These are phyloP conservation scores for Tranzscheliella williamsii DNA, from an alignment of 1,284 basidiomycete genomes.

Conservation along the genomic window DNA sequence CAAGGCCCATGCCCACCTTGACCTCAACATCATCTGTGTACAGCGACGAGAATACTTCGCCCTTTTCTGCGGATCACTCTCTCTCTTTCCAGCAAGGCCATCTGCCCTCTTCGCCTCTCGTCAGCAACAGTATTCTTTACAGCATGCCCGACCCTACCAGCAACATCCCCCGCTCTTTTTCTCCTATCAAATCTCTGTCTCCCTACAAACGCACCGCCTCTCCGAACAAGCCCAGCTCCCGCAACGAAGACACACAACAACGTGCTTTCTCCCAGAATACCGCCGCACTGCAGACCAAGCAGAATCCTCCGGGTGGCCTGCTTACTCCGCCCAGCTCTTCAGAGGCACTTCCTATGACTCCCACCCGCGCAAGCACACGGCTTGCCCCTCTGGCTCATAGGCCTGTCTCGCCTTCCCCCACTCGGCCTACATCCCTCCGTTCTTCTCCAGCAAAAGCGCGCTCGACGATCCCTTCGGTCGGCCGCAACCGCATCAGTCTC, in stretches of 20 bases:
- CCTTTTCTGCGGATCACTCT: constrained; percentile 8
- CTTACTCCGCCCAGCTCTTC: constrained; percentile 31
- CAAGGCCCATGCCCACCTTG: too few relatives aligned
- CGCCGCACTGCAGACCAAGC: constrained; percentile 11
- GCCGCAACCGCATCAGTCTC: too few relatives aligned
- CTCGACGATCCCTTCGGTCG: too few relatives aligned
- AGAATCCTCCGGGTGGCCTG: constrained; percentile 23
- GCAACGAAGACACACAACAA: neutral
- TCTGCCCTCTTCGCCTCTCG: constrained; percentile 18
- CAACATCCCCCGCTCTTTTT: constrained; percentile 5
- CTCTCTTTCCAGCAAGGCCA: constrained; percentile 8
- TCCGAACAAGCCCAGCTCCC: constrained; percentile 26
- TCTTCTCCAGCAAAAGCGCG: neutral
- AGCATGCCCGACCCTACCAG: constrained; percentile 32
- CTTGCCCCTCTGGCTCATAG: constrained; percentile 14
- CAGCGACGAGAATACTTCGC: constrained; percentile 27
- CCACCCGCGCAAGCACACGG: constrained; percentile 3
- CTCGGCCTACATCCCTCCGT: constrained; percentile 1
- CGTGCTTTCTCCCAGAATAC: neutral
- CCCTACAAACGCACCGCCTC: constrained; percentile 5
- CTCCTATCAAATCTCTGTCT: constrained; percentile 3
- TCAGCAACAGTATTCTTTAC: constrained; percentile 35
- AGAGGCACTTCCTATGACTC: constrained; percentile 20
- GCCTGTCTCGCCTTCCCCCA: constrained; percentile 31
- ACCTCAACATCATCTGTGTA: neutral